Conservation (phyloP, 139 green algal genomes). For the Micractinium conductrix region DNA sequence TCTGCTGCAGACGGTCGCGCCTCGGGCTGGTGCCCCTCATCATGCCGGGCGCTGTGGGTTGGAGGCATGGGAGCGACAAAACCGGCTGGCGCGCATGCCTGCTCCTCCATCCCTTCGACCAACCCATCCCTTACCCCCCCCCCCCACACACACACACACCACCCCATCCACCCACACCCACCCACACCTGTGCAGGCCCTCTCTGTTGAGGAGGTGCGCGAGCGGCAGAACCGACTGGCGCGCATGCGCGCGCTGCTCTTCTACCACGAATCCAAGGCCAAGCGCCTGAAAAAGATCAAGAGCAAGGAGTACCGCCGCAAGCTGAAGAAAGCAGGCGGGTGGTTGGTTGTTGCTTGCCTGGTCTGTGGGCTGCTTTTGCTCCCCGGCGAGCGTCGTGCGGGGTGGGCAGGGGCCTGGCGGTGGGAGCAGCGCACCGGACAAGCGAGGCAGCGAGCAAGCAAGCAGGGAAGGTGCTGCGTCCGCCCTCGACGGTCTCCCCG, state of each 20-base stretch:
- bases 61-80: not conserved
- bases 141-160: no score
- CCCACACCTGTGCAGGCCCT: slow-evolving; percentile 67
- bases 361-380: no score
- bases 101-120: not conserved
- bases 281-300: slow-evolving; percentile 91
- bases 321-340: slow-evolving; percentile 50
- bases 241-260: slow-evolving; percentile 91
- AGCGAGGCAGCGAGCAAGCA: no score
- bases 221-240: slow-evolving; percentile 74
- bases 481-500: no score
- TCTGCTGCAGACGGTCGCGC: no score
- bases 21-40: no score
- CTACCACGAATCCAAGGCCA: slow-evolving; percentile 90
- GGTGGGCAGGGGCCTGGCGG: not conserved
- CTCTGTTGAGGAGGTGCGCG: slow-evolving; percentile 78
- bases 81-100: not conserved
- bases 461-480: no score
- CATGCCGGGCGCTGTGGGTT: no score
- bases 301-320: slow-evolving; percentile 74
- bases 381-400: not conserved
- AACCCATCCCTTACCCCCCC: not conserved
- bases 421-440: no score
- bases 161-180: no score
- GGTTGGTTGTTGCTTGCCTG: no score